Evolutionary conservation across 768 basidiomycete genomes (phyloP), one percentile per base, ranked within the genome.

Genomic region (Serendipita indica): DNA sequence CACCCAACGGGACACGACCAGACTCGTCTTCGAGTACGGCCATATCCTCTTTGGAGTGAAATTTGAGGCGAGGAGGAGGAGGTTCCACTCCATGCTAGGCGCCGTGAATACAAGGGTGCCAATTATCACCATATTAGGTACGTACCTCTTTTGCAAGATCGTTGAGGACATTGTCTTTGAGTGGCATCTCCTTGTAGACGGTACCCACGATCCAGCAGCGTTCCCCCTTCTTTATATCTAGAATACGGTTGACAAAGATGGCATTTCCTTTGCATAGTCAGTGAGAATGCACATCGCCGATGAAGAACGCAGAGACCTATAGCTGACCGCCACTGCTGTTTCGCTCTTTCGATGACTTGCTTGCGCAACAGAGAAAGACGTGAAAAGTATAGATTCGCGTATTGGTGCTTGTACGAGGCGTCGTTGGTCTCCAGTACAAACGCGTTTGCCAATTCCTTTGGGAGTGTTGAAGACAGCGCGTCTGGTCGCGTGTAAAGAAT

Each of bases 141-240:
- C 89, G 64, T 66, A 97, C 96, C 65, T 99, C 92, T 68, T 88
- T 78, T 22, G 84, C 90, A 63, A 98, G 79, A 63, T 99, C 96
- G 65, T 91, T 86, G 62, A 99, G 77, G n/a, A 99, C 88, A 66
- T 97, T 98, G 0, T 94, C 94, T 67, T 99, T 99, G 57, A 98
- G 75, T 6, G 92, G 89, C 96, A 99, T 99, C 61, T 99, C 92
- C 82, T 98, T 85, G 69, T 97, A 99, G 3, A 97, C 83, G 0
- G 96, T 99, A 2, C 96, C 96, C 58, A 96, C 74, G 61, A 98
- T 79, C 69, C 85, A 97, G 69, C 91, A 96, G 58, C 94, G 73
- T 65, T 85, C 75, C 0, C 85, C 84, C 64, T 89, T 87, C 45
- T 82, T 73, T 5, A 98, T 84, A 60, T 98, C 94, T 3, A 96